Percentiles rank a stretch among this genome's conserved stretches.
phyloP scores from a whole-genome alignment of 169 alveolate genomes.

The Plasmodium relictum region DNA sequence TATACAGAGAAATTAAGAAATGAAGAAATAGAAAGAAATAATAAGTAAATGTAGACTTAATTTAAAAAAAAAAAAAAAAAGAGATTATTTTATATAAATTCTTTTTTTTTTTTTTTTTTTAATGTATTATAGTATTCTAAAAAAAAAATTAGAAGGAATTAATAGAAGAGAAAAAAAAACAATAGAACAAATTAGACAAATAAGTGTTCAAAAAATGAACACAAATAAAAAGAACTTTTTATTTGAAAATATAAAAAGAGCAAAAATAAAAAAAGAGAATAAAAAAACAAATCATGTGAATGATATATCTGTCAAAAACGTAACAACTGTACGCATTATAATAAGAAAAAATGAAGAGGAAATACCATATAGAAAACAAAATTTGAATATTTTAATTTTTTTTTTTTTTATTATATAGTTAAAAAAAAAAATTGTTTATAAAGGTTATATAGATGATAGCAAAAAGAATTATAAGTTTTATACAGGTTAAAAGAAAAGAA shows the following conservation, averaged over 20 bases:
- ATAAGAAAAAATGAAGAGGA: background rate
- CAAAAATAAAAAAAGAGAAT: constrained; percentile 46
- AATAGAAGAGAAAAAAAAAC: constrained; percentile 39
- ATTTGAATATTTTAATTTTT: no score
- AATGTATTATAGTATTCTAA: constrained; percentile 23
- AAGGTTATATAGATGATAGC: constrained; percentile 62
- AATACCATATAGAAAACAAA: background rate
- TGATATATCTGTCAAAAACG: constrained; percentile 2
- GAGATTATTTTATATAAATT: background rate
- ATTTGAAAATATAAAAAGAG: constrained; percentile 46
- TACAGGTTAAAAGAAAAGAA: constrained; percentile 24
- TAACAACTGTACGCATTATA: background rate
- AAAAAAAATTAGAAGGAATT: constrained; percentile 49
- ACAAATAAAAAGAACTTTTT: constrained; percentile 48
- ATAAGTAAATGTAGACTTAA: constrained; percentile 68
- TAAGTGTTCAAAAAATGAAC: constrained; percentile 16
- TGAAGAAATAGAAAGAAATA: constrained; percentile 63
- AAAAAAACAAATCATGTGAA: constrained; percentile 17
- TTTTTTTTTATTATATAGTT: background rate
- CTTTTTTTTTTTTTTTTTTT: constrained; percentile 8
- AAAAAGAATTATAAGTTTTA: constrained; percentile 48
- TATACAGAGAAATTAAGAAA: constrained; percentile 43
- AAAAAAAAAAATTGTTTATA: constrained; percentile 34
- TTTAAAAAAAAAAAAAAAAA: background rate
- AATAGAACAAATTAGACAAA: constrained; percentile 8